Conservation (phyloP, 2,329 filamentous ascomycete species). For the Penicillium corylophilum region DNA sequence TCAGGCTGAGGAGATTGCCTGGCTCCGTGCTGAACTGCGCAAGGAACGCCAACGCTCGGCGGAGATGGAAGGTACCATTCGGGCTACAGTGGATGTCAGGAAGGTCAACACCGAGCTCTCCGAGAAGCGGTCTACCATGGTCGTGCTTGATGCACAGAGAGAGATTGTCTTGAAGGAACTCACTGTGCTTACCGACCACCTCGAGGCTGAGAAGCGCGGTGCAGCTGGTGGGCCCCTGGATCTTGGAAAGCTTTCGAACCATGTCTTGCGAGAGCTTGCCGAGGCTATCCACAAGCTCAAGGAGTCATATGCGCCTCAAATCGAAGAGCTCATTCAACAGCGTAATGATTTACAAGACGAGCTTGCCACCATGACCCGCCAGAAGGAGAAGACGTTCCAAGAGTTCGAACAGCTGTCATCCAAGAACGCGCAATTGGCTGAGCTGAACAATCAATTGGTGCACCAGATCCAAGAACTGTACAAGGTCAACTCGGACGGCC, state of each 20-base stretch:
- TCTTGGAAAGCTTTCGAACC: conserved; percentile 65
- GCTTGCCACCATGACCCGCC: conserved; percentile 74
- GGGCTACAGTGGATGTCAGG: conserved; percentile 62
- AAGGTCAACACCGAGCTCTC: conserved; percentile 82
- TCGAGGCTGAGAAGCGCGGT: conserved; percentile 81
- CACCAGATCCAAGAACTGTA: conserved; percentile 92
- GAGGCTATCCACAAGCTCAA: conserved; percentile 68
- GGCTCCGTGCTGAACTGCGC: conserved; percentile 70
- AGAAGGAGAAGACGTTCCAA: conserved; percentile 88
- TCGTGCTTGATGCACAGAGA: conserved; percentile 87
- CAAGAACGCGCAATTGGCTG: conserved; percentile 90
- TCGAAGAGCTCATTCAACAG: conserved; percentile 88
- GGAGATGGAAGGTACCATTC: conserved; percentile 66
- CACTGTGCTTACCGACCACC: conserved; percentile 82
- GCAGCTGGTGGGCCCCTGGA: conserved; percentile 76
- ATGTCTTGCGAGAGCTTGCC: conserved; percentile 62
- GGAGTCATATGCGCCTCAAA: conserved; percentile 70
- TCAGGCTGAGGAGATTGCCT: conserved; percentile 61
- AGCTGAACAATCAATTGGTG: conserved; percentile 93
- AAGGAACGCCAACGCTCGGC: conserved; percentile 82
- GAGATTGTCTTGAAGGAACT: conserved; percentile 94
- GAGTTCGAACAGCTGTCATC: conserved; percentile 94
- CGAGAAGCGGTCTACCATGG: conserved; percentile 94
- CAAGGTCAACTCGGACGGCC: conserved; percentile 62
- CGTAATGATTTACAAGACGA: conserved; percentile 82